Conservation (phyloP, 2,329 filamentous ascomycete species). For the Knoxdaviesia capensis region DNA sequence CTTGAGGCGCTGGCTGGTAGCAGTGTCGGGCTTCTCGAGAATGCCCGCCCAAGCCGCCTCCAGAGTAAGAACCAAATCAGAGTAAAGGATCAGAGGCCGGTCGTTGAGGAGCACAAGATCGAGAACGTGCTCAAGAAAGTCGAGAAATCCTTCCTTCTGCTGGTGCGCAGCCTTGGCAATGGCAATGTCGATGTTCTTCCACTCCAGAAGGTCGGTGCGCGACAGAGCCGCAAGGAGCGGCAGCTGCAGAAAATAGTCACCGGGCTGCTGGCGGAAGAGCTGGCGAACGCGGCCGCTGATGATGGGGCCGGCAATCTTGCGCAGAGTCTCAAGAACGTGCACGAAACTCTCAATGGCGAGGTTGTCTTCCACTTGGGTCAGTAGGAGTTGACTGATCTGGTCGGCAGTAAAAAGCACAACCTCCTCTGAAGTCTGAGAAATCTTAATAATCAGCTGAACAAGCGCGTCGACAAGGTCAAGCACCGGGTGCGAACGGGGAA, state of each 20-base stretch:
- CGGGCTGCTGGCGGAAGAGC: constrained; percentile 35
- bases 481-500: constrained; percentile 37
- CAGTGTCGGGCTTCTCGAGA: constrained; percentile 44
- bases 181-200: constrained; percentile 46
- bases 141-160: constrained; percentile 50
- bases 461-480: constrained; percentile 43
- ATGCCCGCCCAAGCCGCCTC: constrained; percentile 71
- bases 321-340: constrained; percentile 37
- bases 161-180: constrained; percentile 53
- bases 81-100: constrained; percentile 56
- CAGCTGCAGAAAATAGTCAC: constrained; percentile 33
- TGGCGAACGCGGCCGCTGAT: constrained; percentile 33
- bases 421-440: constrained; percentile 38
- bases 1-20: constrained; percentile 50
- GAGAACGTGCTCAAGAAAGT: constrained; percentile 63
- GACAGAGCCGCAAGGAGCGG: constrained; percentile 36
- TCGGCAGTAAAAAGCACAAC: constrained; percentile 38
- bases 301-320: constrained; percentile 35
- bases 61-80: constrained; percentile 70
- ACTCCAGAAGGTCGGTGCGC: constrained; percentile 40
- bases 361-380: constrained; percentile 31
- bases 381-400: constrained; percentile 35
- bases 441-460: constrained; percentile 41
- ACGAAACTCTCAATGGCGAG: constrained; percentile 41
- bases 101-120: constrained; percentile 63